Evolutionary conservation across 2,329 filamentous ascomycete species (phyloP), one percentile per base, ranked within the genome.

Genomic region (Stagonosporopsis cucurbitacearum): DNA sequence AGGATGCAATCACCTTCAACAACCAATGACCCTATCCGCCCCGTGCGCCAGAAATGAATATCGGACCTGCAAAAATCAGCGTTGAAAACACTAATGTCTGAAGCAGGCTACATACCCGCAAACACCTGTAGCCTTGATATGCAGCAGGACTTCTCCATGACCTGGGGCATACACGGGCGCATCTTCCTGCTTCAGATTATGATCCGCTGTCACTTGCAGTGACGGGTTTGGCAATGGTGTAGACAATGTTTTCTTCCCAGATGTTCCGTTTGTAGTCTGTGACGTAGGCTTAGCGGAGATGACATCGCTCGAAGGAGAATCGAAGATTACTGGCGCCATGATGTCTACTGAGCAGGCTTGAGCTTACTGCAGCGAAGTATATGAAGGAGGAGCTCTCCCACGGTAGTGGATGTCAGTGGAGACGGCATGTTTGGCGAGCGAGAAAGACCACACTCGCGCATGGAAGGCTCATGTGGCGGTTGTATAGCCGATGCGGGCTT

Each of bases 11-110:
- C 84, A 19, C 83, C 82, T 54, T 86, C 81, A 12, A 90, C 82
- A 1, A 85, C 80, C 2, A 89, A 78, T 2, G 81, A 79, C 2
- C 88, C 87, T 64, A 90, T 89, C 12, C 81, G 76, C 22, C 87
- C 87, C 0, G 79, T 77, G 64, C 86, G 86, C 87, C 87, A 89
- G 63, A 88, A 87, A 68, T 90, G 87, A 60, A 89, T 82, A 64
- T 89, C 87, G 0, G 86, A 88, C 36, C 83, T 85, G 55, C 8
- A 8, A 4, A 25, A 17, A 8, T 56, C 22, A 56, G 19, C 17
- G 12, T 12, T 5, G 2, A 17, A 4, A 23, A n/a, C 17, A 23
- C 2, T 17, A 7, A 36, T 1, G 13, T 7, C 12, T 2, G 0
- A 6, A 17, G 12, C 6, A 12, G 6, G 8, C 2, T 6, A 15